A percentile compares a stretch with the other conserved stretches of the same genome.
Evolutionary conservation across 306 rosid genomes (phyloP).

Genomic region (Lagenaria siceraria): DNA sequence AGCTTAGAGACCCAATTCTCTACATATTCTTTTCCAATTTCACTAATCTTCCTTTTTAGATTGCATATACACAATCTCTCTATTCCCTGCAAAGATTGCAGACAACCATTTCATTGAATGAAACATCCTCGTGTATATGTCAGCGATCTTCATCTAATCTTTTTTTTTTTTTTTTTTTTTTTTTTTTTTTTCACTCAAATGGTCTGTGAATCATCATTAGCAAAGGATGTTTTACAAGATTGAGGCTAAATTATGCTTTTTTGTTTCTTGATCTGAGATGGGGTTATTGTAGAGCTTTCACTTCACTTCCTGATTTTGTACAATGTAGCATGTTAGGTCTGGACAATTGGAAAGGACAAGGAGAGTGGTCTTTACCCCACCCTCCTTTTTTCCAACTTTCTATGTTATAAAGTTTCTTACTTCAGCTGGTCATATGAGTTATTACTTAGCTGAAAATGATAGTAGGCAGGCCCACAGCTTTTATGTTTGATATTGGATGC

Average conservation of each 20-base stretch:
- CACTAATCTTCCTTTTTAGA: background rate
- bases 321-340: background rate
- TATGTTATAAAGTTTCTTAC: background rate
- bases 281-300: background rate
- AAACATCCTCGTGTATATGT: background rate
- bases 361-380: background rate
- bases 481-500: conserved; percentile 1
- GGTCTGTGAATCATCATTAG: background rate
- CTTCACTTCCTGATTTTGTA: background rate
- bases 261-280: background rate
- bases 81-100: background rate
- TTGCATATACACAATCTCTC: background rate
- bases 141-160: background rate
- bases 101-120: background rate
- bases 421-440: background rate
- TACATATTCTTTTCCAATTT: background rate
- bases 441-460: conserved; percentile 1
- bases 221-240: background rate
- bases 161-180: too few relatives aligned
- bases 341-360: background rate
- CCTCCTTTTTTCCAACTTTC: background rate
- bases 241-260: background rate
- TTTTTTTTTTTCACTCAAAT: background rate
- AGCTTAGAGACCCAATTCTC: background rate
- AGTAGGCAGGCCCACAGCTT: conserved; percentile 7